Evolutionary conservation across 2,329 filamentous ascomycete species (phyloP).

Genomic region (Hymenoscyphus occultus): DNA sequence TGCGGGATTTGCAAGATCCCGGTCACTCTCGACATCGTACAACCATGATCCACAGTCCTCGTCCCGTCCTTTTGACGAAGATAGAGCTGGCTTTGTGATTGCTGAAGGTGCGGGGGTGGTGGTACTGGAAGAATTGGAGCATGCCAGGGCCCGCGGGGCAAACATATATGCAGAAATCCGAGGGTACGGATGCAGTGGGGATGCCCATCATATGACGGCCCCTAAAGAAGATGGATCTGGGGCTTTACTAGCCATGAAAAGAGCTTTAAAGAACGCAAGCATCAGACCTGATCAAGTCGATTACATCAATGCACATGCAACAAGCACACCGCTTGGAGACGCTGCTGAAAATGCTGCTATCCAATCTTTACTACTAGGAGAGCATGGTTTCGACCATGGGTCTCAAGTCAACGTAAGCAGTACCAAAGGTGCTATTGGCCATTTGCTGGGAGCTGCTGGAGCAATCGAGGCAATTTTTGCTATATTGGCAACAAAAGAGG

Average conservation of each 20-base stretch:
- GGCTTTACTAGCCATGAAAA: slow-evolving; percentile 80
- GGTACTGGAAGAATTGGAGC: slow-evolving; percentile 84
- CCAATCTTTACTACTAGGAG: slow-evolving; percentile 69
- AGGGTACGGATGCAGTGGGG: slow-evolving; percentile 87
- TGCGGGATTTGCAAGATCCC: slow-evolving; percentile 83
- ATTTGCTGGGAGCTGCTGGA: slow-evolving; percentile 87
- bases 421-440: slow-evolving; percentile 89
- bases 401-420: slow-evolving; percentile 78
- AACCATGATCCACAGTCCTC: slow-evolving; percentile 69
- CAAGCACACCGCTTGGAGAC: slow-evolving; percentile 82
- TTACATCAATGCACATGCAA: slow-evolving; percentile 96
- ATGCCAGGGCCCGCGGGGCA: slow-evolving; percentile 76
- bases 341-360: slow-evolving; percentile 84
- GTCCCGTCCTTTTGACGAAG: slow-evolving; percentile 82
- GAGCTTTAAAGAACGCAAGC: slow-evolving; percentile 70
- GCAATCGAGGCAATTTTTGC: slow-evolving; percentile 87
- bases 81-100: slow-evolving; percentile 83
- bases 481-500: slow-evolving; percentile 74
- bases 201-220: slow-evolving; percentile 92
- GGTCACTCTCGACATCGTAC: slow-evolving; percentile 78
- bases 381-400: slow-evolving; percentile 60
- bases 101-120: slow-evolving; percentile 87
- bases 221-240: slow-evolving; percentile 80
- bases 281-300: slow-evolving; percentile 70
- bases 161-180: slow-evolving; percentile 83